phyloP scores from a whole-genome alignment of 1,284 basidiomycete species.

The Nidula niveotomentosa region DNA sequence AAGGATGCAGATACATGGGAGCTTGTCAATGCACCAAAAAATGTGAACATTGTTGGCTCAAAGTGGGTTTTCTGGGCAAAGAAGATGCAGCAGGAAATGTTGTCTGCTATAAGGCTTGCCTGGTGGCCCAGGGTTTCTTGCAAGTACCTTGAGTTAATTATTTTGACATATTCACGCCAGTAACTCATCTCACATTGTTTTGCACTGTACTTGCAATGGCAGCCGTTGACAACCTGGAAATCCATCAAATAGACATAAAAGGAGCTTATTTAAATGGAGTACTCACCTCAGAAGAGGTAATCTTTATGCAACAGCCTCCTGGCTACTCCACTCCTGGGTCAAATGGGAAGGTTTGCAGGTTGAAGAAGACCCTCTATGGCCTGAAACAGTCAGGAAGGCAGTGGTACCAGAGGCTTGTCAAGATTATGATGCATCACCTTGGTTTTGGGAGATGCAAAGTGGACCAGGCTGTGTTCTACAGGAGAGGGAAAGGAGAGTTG shows the following conservation, averaged over 20 bases:
- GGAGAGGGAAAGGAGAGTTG: neutral
- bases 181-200: slow-evolving; percentile 8
- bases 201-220: slow-evolving; percentile 6
- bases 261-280: no score
- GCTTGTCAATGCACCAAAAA: slow-evolving; percentile 3
- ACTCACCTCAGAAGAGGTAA: no score
- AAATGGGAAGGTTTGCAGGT: no score
- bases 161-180: slow-evolving; percentile 11
- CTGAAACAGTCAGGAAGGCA: no score
- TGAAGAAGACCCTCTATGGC: no score
- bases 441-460: neutral
- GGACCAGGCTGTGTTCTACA: neutral
- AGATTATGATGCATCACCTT: no score
- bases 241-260: slow-evolving; percentile 1
- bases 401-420: no score
- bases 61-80: no score
- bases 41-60: no score
- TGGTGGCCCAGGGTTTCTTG: slow-evolving; percentile 10
- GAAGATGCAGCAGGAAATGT: neutral
- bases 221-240: slow-evolving; percentile 20
- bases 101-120: neutral
- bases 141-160: slow-evolving; percentile 13
- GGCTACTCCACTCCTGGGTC: no score
- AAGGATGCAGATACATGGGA: slow-evolving; percentile 23
- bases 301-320: no score